Percentiles rank a stretch among this genome's conserved stretches.
Evolutionary conservation across 345 rosid genomes (phyloP).

Genomic region (Microcos paniculata): DNA sequence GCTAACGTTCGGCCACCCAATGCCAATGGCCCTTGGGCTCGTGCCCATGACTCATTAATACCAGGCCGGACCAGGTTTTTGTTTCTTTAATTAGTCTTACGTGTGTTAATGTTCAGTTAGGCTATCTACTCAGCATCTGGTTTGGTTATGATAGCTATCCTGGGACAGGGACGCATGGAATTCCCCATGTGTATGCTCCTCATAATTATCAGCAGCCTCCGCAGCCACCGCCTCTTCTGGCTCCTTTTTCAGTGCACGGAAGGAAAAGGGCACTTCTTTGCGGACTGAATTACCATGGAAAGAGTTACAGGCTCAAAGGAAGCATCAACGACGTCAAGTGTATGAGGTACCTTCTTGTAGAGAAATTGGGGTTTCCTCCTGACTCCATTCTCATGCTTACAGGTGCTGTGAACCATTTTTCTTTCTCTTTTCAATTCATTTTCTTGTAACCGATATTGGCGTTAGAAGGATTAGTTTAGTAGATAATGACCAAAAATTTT

Average conservation of each 20-base stretch:
- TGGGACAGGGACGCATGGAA: slow-evolving; percentile 2
- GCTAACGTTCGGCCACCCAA: background rate
- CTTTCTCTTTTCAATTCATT: background rate
- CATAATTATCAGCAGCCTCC: slow-evolving; percentile 17
- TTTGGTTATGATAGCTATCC: slow-evolving; percentile 8
- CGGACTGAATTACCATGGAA: slow-evolving; percentile 49
- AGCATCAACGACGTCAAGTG: slow-evolving; percentile 53
- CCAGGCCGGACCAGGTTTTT: background rate
- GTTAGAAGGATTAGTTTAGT: background rate
- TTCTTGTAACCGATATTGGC: background rate
- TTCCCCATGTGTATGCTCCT: slow-evolving; percentile 10
- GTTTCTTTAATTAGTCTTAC: background rate
- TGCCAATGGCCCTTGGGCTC: background rate
- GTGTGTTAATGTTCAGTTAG: background rate
- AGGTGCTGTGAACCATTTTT: background rate
- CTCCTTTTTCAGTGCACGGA: slow-evolving; percentile 28
- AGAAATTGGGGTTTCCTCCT: slow-evolving; percentile 44
- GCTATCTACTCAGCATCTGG: background rate
- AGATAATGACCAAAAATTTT: background rate
- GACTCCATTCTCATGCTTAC: slow-evolving; percentile 38
- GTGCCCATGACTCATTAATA: background rate
- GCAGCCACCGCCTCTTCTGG: slow-evolving; percentile 13
- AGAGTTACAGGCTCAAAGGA: slow-evolving; percentile 43
- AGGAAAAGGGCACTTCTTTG: slow-evolving; percentile 56
- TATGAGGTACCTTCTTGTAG: slow-evolving; percentile 50